phyloP scores from a whole-genome alignment of 1,139 yeast species.

The Saccharomycopsis hybrid region DNA sequence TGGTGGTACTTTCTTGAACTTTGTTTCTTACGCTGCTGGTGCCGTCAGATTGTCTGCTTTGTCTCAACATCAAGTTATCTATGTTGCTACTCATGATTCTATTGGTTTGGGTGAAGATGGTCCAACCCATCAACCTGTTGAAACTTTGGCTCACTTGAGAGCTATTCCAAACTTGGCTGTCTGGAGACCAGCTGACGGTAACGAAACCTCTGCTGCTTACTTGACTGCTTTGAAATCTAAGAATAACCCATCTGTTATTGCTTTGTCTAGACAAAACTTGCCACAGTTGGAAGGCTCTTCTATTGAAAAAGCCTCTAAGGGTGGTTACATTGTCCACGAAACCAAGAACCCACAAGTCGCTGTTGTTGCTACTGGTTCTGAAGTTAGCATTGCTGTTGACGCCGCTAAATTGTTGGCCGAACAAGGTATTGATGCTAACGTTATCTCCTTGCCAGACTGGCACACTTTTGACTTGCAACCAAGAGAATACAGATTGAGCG shows the following conservation, averaged over 20 bases:
- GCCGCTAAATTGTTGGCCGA: slow-evolving; percentile 66
- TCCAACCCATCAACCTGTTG: slow-evolving; percentile 99
- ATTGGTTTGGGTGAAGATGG: slow-evolving; percentile 99
- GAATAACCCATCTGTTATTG: slow-evolving; percentile 82
- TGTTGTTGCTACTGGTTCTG: slow-evolving; percentile 92
- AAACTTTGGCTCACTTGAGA: slow-evolving; percentile 96
- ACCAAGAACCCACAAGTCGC: slow-evolving; percentile 65
- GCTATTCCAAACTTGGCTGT: slow-evolving; percentile 92
- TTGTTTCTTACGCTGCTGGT: slow-evolving; percentile 97
- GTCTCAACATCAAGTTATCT: slow-evolving; percentile 87
- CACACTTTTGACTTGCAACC: slow-evolving; percentile 83
- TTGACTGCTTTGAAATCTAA: slow-evolving; percentile 63
- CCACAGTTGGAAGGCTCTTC: slow-evolving; percentile 95
- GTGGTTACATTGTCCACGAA: slow-evolving; percentile 79
- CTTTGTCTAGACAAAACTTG: slow-evolving; percentile 94
- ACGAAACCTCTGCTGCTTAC: slow-evolving; percentile 97
- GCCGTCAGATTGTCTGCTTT: slow-evolving; percentile 93
- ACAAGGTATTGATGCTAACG: slow-evolving; percentile 67
- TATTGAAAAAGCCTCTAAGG: slow-evolving; percentile 86
- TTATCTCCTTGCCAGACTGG: slow-evolving; percentile 94
- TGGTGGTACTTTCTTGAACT: slow-evolving; percentile 98
- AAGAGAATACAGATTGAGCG: slow-evolving; percentile 70
- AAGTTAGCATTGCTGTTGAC: slow-evolving; percentile 77
- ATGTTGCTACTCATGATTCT: slow-evolving; percentile 99
- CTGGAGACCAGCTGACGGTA: slow-evolving; percentile 99